Evolutionary conservation across 345 rosid species (phyloP).

Genomic region (Pugionium dolabratum): DNA sequence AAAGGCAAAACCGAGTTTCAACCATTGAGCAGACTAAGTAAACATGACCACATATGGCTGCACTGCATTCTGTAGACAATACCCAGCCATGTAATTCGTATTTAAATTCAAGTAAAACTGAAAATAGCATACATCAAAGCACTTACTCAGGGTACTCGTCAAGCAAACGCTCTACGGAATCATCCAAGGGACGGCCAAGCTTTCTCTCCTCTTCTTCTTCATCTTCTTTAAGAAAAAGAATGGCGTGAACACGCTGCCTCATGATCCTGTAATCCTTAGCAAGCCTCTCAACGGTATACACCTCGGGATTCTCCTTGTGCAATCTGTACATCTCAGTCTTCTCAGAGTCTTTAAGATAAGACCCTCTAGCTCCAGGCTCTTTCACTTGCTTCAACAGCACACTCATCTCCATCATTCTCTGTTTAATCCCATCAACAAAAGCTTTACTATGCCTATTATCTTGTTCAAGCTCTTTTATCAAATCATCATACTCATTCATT

Average conservation of each 20-base stretch:
- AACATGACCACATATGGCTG: not conserved
- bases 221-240: slow-evolving; percentile 87
- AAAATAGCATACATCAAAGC: not conserved
- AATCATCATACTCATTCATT: slow-evolving; percentile 57
- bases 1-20: not conserved
- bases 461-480: slow-evolving; percentile 46
- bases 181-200: slow-evolving; percentile 82
- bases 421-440: slow-evolving; percentile 59
- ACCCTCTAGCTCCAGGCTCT: slow-evolving; percentile 91
- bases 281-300: slow-evolving; percentile 72
- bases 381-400: slow-evolving; percentile 69
- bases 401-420: slow-evolving; percentile 55
- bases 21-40: no score
- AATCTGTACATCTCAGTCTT: slow-evolving; percentile 94
- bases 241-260: slow-evolving; percentile 97
- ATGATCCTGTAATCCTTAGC: slow-evolving; percentile 92
- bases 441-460: slow-evolving; percentile 50
- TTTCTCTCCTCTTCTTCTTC: slow-evolving; percentile 94
- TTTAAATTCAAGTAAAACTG: not conserved
- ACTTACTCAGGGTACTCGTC: slow-evolving; percentile 87
- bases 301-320: slow-evolving; percentile 84
- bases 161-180: slow-evolving; percentile 84
- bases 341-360: slow-evolving; percentile 87
- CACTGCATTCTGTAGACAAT: not conserved
- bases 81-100: not conserved